A percentile compares a stretch with the other conserved stretches of the same genome.
Conservation (phyloP, 1,139 yeast genomes). For the Insectozyma bohioensis region DNA sequence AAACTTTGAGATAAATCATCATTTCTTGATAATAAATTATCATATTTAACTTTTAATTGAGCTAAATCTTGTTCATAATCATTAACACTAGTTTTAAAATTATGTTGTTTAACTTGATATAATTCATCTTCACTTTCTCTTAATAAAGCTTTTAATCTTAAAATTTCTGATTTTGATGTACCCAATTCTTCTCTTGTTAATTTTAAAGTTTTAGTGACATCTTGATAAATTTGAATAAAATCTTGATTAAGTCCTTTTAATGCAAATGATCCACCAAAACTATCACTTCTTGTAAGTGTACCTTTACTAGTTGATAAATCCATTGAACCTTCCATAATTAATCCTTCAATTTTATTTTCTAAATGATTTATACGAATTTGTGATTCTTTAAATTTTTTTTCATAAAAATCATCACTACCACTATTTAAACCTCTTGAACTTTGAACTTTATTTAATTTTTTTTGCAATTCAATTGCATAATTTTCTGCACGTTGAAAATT, state of each 20-base stretch:
- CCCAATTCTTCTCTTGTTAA: slow-evolving; percentile 51
- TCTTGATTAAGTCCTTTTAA: slow-evolving; percentile 35
- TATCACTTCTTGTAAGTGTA: slow-evolving; percentile 33
- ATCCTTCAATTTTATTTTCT: slow-evolving; percentile 30
- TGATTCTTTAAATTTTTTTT: slow-evolving; percentile 37
- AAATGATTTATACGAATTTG: slow-evolving; percentile 35
- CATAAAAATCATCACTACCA: slow-evolving; percentile 33
- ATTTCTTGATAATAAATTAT: slow-evolving; percentile 51
- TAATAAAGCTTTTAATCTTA: slow-evolving; percentile 50
- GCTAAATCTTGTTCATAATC: slow-evolving; percentile 46
- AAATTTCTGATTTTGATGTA: slow-evolving; percentile 50
- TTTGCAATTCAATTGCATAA: slow-evolving; percentile 48
- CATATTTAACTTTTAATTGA: slow-evolving; percentile 49
- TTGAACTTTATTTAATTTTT: slow-evolving; percentile 44
- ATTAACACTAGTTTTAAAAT: slow-evolving; percentile 35
- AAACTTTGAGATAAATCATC: slow-evolving; percentile 53
- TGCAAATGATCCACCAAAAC: slow-evolving; percentile 31
- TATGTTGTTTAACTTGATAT: slow-evolving; percentile 37
- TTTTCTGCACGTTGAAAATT: slow-evolving; percentile 47
- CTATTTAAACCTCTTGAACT: slow-evolving; percentile 38
- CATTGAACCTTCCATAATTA: slow-evolving; percentile 16
- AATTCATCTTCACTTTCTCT: slow-evolving; percentile 49
- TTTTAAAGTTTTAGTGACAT: slow-evolving; percentile 50
- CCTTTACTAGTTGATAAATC: slow-evolving; percentile 19
- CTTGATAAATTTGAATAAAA: slow-evolving; percentile 54